A percentile compares a stretch with the other conserved stretches of the same genome.
Evolutionary conservation across 495 filamentous ascomycete genomes (phyloP).

Genomic region (Aspergillus leporis): DNA sequence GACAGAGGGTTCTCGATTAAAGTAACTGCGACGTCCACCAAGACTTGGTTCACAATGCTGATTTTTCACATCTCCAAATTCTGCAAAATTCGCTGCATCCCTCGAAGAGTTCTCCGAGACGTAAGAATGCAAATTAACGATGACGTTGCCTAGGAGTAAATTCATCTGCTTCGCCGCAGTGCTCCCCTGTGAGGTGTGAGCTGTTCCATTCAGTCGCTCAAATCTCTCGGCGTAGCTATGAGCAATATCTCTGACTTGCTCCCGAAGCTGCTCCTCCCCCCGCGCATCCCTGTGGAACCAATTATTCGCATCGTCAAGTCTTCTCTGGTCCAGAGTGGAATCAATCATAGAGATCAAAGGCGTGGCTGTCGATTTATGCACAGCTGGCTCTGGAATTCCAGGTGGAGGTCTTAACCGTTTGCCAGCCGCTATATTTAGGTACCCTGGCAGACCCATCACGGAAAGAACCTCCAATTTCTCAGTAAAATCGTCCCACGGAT

Average conservation of each 20-base stretch:
- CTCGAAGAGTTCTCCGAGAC: constrained; percentile 3
- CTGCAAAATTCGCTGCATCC: constrained; percentile 18
- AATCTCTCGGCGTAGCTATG: constrained; percentile 15
- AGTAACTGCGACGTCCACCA: constrained; percentile 25
- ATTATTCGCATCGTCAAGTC: constrained; percentile 20
- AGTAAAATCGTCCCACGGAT: not conserved
- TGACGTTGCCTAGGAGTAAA: constrained; percentile 22
- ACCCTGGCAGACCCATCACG: not conserved
- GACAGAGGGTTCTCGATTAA: constrained; percentile 21
- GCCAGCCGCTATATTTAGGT: not conserved
- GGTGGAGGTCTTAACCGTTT: constrained; percentile 20
- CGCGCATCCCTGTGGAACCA: constrained; percentile 31
- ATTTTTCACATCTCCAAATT: constrained; percentile 13
- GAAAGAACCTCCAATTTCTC: not conserved
- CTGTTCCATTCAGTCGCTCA: constrained; percentile 4
- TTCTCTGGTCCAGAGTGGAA: constrained; percentile 1
- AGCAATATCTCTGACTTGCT: constrained; percentile 21
- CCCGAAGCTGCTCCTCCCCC: constrained; percentile 20
- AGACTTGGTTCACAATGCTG: constrained; percentile 14
- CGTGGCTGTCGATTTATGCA: not conserved
- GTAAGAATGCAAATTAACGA: constrained; percentile 28
- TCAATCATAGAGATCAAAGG: not conserved
- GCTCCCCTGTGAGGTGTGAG: constrained; percentile 8
- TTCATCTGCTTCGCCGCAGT: constrained; percentile 17
- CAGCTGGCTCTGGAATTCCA: constrained; percentile 15